Evolutionary conservation across 2,329 filamentous ascomycete species (phyloP).

Genomic region (Ceratocystis destructans): DNA sequence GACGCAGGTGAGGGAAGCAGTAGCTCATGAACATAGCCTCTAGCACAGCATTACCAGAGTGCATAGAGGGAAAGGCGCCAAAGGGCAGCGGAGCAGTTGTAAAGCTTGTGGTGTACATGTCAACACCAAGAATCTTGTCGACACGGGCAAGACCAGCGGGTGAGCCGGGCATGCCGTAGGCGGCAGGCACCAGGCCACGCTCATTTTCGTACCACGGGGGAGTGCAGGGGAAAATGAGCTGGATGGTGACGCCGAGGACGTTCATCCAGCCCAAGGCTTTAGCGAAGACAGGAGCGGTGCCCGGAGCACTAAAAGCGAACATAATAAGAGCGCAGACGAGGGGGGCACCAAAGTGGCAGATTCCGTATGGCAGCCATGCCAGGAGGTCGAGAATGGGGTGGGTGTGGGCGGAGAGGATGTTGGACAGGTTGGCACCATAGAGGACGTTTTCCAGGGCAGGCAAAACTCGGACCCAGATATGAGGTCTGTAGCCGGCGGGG

Average conservation of each 20-base stretch:
- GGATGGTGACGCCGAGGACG: slow-evolving; percentile 72
- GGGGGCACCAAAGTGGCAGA: slow-evolving; percentile 79
- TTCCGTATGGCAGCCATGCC: slow-evolving; percentile 85
- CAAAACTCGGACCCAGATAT: slow-evolving; percentile 90
- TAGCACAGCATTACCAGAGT: slow-evolving; percentile 77
- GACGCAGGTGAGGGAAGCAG: slow-evolving; percentile 71
- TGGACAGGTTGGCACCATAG: slow-evolving; percentile 89
- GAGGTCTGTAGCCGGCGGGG: slow-evolving; percentile 71
- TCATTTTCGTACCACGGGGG: slow-evolving; percentile 95
- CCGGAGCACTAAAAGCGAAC: slow-evolving; percentile 80
- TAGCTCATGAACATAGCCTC: slow-evolving; percentile 89
- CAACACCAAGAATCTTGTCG: slow-evolving; percentile 77
- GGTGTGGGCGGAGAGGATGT: slow-evolving; percentile 84
- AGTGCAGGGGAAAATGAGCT: slow-evolving; percentile 83
- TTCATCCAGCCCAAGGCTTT: slow-evolving; percentile 88
- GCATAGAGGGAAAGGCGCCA: slow-evolving; percentile 85
- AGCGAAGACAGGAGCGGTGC: slow-evolving; percentile 71
- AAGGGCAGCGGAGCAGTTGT: slow-evolving; percentile 84
- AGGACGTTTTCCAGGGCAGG: slow-evolving; percentile 92
- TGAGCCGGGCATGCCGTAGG: slow-evolving; percentile 81
- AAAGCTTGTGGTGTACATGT: slow-evolving; percentile 87
- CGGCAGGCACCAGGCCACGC: slow-evolving; percentile 78
- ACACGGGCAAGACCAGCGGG: slow-evolving; percentile 81
- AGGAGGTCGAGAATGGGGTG: slow-evolving; percentile 71
- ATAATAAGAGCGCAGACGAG: slow-evolving; percentile 64